Evolutionary conservation across 2,329 filamentous ascomycete genomes (phyloP).

Genomic region (Xylaria sp.): DNA sequence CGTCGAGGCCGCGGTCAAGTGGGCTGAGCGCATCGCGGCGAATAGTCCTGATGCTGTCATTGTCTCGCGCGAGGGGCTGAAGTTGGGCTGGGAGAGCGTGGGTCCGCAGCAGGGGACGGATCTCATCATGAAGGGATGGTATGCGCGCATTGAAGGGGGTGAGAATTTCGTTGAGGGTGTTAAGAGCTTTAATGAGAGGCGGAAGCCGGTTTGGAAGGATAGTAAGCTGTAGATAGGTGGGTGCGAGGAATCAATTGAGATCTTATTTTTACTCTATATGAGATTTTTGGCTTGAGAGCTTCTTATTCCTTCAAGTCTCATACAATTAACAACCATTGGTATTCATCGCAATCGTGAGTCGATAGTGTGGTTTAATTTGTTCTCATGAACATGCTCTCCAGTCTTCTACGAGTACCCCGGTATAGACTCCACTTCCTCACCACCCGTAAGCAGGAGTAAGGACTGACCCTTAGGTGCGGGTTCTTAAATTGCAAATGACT

Average conservation of each 20-base stretch:
- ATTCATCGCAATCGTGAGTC: background rate
- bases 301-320: background rate
- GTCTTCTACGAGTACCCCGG: background rate
- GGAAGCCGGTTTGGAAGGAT: slow-evolving; percentile 73
- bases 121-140: slow-evolving; percentile 67
- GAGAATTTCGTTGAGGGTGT: slow-evolving; percentile 82
- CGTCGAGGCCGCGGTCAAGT: slow-evolving; percentile 66
- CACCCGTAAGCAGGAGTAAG: too few species aligned
- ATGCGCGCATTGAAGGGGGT: slow-evolving; percentile 67
- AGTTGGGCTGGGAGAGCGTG: slow-evolving; percentile 76
- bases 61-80: slow-evolving; percentile 76
- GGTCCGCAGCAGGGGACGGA: slow-evolving; percentile 71
- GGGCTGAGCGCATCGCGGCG: slow-evolving; percentile 69
- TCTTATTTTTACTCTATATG: too few species aligned
- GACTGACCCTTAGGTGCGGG: too few species aligned
- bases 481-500: too few species aligned
- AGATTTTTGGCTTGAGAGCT: background rate
- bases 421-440: too few species aligned
- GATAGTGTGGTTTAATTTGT: too few species aligned
- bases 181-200: slow-evolving; percentile 79
- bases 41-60: slow-evolving; percentile 82
- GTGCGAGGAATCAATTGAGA: background rate
- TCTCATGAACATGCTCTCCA: background rate
- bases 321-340: background rate
- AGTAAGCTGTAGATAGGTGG: slow-evolving; percentile 64